Evolutionary conservation across 2,329 filamentous ascomycete species (phyloP), one percentile per base, ranked within the genome.

Genomic region (Colletotrichum abscissum): DNA sequence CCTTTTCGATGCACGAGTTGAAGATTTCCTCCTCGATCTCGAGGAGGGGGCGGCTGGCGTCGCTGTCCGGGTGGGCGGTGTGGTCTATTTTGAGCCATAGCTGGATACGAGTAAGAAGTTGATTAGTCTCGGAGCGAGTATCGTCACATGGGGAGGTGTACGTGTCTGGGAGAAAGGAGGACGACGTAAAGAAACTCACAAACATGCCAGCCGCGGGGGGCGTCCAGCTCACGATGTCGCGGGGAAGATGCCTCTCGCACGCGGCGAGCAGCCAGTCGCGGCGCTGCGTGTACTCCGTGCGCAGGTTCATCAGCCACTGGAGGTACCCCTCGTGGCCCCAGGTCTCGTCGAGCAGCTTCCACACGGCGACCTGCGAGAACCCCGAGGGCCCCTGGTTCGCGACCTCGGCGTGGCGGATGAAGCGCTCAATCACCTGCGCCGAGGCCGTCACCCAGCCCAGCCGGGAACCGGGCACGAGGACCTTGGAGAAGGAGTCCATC

Each of bases 311-410:
- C 75, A 99, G 85, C 97, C 97, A 99, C 79, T 92, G 88, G 28
- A 99, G 83, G 80, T 97, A 99, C 1, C 95, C 95, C 55, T 90
- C 88, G 79, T 99, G 97, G 28, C 96, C 97, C 97, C 97, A 99
- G 63, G 92, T 91, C 82, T 98, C 95, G 76, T 99, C 97, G 2
- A 99, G 87, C 26, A 99, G 87, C 84, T 97, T 97, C 86, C 94
- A 95, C 67, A 98, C 85, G 9, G 96, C 87, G 26, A 97, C 86
- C 84, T 98, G 96, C 0, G 93, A 92, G 78, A 98, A 90, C 56
- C 97, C 97, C 69, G 91, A 92, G 0, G 97, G 95, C 22, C 94
- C 95, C 80, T 99, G 97, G 58, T 92, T 95, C 52, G 92, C 93
- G 26, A 93, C 91, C 83, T 99, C 97, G 76, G 92, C 92, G 82